These are phyloP conservation scores for Aspergillus luchuensis DNA, from an alignment of 2,329 filamentous ascomycete species.

Conservation along the genomic window DNA sequence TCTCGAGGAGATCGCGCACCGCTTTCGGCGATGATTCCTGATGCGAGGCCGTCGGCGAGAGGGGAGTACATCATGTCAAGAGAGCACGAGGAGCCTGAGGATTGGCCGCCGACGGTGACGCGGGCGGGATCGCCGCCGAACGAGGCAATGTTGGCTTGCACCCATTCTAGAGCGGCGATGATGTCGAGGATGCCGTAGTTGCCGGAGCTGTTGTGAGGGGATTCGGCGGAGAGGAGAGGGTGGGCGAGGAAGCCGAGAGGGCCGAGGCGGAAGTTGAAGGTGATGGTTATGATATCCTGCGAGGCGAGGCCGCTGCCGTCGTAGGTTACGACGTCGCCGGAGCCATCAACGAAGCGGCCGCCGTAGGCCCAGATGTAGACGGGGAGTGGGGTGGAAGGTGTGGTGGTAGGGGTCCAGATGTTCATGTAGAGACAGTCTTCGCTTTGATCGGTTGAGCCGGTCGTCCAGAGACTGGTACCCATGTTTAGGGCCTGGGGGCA, in stretches of 20 bases:
- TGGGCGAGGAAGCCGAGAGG: slow-evolving; percentile 34
- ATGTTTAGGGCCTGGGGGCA: slow-evolving; percentile 25
- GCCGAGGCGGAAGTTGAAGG: slow-evolving; percentile 35
- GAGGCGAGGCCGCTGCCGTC: slow-evolving; percentile 23
- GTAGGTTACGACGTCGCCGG: slow-evolving; percentile 19
- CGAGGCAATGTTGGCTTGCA: slow-evolving; percentile 22
- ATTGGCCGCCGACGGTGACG: slow-evolving; percentile 33
- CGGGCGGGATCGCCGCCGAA: slow-evolving; percentile 28
- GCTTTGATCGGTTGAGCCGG: slow-evolving; percentile 36
- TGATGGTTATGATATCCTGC: slow-evolving; percentile 24
- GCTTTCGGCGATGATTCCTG: slow-evolving; percentile 34
- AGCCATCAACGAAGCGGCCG: slow-evolving; percentile 18
- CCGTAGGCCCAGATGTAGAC: slow-evolving; percentile 24
- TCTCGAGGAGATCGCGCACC: slow-evolving; percentile 34
- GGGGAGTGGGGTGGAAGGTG: slow-evolving; percentile 21
- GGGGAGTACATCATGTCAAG: slow-evolving; percentile 29
- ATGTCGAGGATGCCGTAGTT: slow-evolving; percentile 33
- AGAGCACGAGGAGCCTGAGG: slow-evolving; percentile 32
- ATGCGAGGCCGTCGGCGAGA: slow-evolving; percentile 24
- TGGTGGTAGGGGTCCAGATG: slow-evolving; percentile 26
- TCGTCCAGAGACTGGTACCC: slow-evolving; percentile 20
- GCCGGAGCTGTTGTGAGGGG: slow-evolving; percentile 28
- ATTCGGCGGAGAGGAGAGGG: slow-evolving; percentile 27
- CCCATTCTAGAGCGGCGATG: slow-evolving; percentile 23
- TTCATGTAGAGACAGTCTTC: slow-evolving; percentile 29